Evolutionary conservation across 2,329 filamentous ascomycete genomes (phyloP).

Genomic region (Basipetospora chlamydospora): DNA sequence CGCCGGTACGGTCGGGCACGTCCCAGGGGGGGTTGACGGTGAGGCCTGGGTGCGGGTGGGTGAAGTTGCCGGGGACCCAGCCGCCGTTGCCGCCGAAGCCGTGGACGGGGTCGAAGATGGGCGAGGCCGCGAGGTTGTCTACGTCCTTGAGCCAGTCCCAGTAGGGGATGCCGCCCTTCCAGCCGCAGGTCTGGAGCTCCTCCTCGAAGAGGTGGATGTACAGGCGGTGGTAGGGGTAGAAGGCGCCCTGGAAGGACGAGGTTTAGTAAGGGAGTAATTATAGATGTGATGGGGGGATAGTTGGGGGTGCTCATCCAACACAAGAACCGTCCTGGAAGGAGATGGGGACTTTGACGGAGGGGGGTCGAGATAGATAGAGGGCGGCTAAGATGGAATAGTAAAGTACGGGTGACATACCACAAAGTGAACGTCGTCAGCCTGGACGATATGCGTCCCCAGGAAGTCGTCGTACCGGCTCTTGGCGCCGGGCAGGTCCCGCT

Average conservation of each 20-base stretch:
- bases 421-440: constrained; percentile 27
- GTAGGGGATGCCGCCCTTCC: constrained; percentile 27
- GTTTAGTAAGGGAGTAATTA: too few relatives aligned
- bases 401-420: background rate
- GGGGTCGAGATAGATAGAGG: background rate
- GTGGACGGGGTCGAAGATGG: constrained; percentile 20
- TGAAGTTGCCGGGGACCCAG: constrained; percentile 26
- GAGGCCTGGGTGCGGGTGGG: constrained; percentile 2
- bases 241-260: constrained; percentile 9
- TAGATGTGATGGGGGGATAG: too few relatives aligned
- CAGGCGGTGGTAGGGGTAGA: constrained; percentile 18
- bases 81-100: constrained; percentile 26
- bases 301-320: too few relatives aligned
- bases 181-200: constrained; percentile 17
- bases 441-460: constrained; percentile 31
- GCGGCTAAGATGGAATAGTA: background rate
- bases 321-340: background rate
- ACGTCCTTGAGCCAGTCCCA: constrained; percentile 25
- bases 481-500: constrained; percentile 22
- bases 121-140: constrained; percentile 22
- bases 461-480: constrained; percentile 34
- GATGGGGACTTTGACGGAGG: background rate
- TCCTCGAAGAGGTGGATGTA: constrained; percentile 17
- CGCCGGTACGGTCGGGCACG: constrained; percentile 12
- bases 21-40: constrained; percentile 8